Percentiles rank a stretch among this genome's conserved stretches.
Evolutionary conservation across 148 eudicot species (phyloP).

Genomic region (Silene latifolia): DNA sequence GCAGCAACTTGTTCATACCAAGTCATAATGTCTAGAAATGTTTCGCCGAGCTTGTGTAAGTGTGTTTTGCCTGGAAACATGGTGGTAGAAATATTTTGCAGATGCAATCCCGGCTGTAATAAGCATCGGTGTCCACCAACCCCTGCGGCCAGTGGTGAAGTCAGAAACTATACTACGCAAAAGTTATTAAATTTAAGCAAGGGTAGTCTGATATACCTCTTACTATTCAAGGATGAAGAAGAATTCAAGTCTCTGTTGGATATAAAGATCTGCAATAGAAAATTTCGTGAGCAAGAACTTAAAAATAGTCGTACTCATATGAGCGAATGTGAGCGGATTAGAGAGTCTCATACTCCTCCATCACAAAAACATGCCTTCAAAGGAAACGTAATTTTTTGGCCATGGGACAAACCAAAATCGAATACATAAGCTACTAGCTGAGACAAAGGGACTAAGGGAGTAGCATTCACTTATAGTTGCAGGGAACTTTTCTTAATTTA

Average conservation of each 20-base stretch:
- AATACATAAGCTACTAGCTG: neutral
- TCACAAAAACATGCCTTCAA: no score
- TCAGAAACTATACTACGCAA: neutral
- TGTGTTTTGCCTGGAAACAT: slow-evolving; percentile 69
- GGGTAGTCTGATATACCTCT: slow-evolving; percentile 38
- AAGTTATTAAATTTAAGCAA: neutral
- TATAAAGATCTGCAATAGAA: slow-evolving; percentile 47
- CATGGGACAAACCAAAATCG: no score
- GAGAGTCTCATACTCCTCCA: no score
- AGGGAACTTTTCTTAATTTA: slow-evolving; percentile 24
- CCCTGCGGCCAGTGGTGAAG: slow-evolving; percentile 40
- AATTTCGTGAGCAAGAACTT: slow-evolving; percentile 16
- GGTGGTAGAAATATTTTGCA: slow-evolving; percentile 81
- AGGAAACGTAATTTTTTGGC: no score
- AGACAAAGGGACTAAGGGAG: neutral
- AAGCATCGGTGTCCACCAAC: slow-evolving; percentile 98
- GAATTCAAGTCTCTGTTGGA: slow-evolving; percentile 64
- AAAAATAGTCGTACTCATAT: neutral
- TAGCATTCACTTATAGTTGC: no score
- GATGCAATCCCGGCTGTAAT: slow-evolving; percentile 77
- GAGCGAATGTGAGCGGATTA: no score
- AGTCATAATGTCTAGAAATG: slow-evolving; percentile 92
- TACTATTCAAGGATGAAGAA: slow-evolving; percentile 31
- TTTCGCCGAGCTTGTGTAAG: slow-evolving; percentile 88
- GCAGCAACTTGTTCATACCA: slow-evolving; percentile 40